phyloP scores from a whole-genome alignment of 1,139 yeast genomes.

The Tardiomyces depauwii region DNA sequence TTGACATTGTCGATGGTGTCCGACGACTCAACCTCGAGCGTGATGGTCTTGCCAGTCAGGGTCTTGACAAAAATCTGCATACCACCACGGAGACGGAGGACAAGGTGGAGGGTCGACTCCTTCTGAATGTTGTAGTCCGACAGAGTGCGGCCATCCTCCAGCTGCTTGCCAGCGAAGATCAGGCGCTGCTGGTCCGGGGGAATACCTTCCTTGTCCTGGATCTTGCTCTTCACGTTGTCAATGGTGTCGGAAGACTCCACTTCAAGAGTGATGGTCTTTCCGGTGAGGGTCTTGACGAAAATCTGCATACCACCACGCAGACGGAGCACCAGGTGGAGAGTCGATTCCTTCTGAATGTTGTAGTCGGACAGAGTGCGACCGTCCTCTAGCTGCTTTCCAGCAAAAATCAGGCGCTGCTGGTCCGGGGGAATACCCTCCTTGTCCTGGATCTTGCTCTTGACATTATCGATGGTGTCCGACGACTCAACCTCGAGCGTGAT shows the following conservation, averaged over 20 bases:
- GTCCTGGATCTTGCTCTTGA: conserved; percentile 74
- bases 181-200: conserved; percentile 84
- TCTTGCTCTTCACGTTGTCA: conserved; percentile 74
- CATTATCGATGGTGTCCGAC: conserved; percentile 77
- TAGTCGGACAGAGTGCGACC: conserved; percentile 98
- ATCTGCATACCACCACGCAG: conserved; percentile 62
- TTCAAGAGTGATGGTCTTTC: conserved; percentile 74
- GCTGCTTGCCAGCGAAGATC: conserved; percentile 79
- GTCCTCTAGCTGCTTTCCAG: conserved; percentile 99
- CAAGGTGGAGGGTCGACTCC: conserved; percentile 65
- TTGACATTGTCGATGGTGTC: conserved; percentile 87
- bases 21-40: conserved; percentile 84
- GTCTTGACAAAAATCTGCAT: conserved; percentile 71
- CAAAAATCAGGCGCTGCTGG: conserved; percentile 98
- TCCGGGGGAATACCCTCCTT: conserved; percentile 92
- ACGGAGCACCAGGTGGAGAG: conserved; percentile 76
- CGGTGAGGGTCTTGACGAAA: conserved; percentile 68
- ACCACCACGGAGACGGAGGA: conserved; percentile 63
- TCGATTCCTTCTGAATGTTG: conserved; percentile 99
- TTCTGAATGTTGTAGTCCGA: conserved; percentile 73
- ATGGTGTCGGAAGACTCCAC: conserved; percentile 82
- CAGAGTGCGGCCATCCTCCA: conserved; percentile 74
- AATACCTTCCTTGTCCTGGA: conserved; percentile 79
- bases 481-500: conserved; percentile 81
- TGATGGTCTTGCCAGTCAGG: conserved; percentile 77